Evolutionary conservation across 495 filamentous ascomycete species (phyloP), one percentile per base, ranked within the genome.

Genomic region (Neurospora sp.): DNA sequence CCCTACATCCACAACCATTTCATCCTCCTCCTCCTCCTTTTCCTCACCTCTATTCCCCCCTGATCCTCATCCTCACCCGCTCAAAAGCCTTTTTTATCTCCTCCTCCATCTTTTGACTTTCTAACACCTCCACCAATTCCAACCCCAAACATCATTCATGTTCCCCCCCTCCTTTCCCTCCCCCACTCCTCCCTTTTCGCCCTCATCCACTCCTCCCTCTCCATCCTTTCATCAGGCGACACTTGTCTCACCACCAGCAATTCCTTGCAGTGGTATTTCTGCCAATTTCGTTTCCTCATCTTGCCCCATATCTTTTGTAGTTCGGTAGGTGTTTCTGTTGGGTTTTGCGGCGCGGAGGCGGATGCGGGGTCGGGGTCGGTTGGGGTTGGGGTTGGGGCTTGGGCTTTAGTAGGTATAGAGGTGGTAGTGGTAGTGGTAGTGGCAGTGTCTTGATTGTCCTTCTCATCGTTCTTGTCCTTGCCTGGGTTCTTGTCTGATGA

Each of bases 151-250:
- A 40, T 40, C 9, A 12, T 9, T 40, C 40, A 9, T 9, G 7
- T 41, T 6, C 1, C 40, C 4, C 4, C 3, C 44, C n/a, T 20
- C 44, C 8, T 20, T 10, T 48, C 5, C 9, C n/a, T 53, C n/a
- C 7, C 45, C 20, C 45, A 53, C 45, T 53, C 45, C 20, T 53
- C 45, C 45, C 44, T 53, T 3, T 9, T 53, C 45, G 0, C 22
- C 9, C 3, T 22, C 20, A 22, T 2, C 20, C 1, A 9, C 4
- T 22, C n/a, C 0, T 53, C n/a, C 1, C 0, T 4, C 0, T 4
- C 0, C n/a, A 4, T 10, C 45, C 20, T 53, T 53, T 53, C 45
- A 1, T 53, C 45, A 12, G 0, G 1, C 9, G 45, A 53, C 4
- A 53, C 20, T 22, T 12, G 20, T 53, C 1, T 22, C 2, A 59